Evolutionary conservation across 305 asterid genomes (phyloP).

Genomic region (Petunia hybrid): DNA sequence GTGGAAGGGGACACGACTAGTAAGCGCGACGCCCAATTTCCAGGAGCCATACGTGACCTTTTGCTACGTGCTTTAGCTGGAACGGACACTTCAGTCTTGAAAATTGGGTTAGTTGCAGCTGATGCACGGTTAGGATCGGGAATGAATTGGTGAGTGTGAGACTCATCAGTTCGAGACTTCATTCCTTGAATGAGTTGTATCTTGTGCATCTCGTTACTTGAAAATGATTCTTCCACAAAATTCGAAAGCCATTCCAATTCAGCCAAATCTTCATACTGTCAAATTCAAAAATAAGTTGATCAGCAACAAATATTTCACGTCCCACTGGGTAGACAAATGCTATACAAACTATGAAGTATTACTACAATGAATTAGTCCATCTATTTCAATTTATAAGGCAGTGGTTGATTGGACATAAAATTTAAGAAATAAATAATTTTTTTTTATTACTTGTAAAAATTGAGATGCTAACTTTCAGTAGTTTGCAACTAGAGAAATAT

Average conservation of each 20-base stretch:
- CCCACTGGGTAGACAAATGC: too few species aligned
- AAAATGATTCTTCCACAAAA: slow-evolving; percentile 79
- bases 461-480: too few species aligned
- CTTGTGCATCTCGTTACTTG: slow-evolving; percentile 70
- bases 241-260: slow-evolving; percentile 90
- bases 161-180: slow-evolving; percentile 50
- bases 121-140: slow-evolving; percentile 50
- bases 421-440: too few species aligned
- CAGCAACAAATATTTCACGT: neutral
- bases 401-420: too few species aligned
- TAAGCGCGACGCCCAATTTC: slow-evolving; percentile 79
- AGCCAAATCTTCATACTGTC: slow-evolving; percentile 79
- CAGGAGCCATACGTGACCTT: slow-evolving; percentile 81
- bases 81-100: slow-evolving; percentile 57
- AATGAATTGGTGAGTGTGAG: slow-evolving; percentile 51
- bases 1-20: slow-evolving; percentile 52
- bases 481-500: too few species aligned
- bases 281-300: neutral
- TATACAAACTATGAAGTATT: too few species aligned
- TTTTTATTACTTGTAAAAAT: too few species aligned
- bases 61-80: slow-evolving; percentile 94
- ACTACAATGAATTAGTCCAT: too few species aligned
- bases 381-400: too few species aligned
- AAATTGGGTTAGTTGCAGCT: slow-evolving; percentile 31
- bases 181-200: slow-evolving; percentile 64